Conservation (phyloP, 257 asterid species). For the Ophiorrhiza pumila region DNA sequence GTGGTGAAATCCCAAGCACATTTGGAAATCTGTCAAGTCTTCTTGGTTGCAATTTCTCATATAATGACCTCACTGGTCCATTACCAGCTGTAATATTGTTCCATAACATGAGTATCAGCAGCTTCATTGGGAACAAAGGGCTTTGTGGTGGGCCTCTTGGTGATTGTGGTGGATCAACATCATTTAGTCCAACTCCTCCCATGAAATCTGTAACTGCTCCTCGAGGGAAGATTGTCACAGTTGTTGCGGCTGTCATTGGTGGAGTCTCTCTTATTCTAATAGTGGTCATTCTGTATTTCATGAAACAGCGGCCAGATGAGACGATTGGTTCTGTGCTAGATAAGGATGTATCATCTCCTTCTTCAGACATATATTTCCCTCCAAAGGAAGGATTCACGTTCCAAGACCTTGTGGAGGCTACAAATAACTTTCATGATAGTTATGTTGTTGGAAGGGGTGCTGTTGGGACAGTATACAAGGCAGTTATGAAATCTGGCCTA, state of each 20-base stretch:
- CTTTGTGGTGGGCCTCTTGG: constrained; percentile 88
- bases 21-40: constrained; percentile 75
- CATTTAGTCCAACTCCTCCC: constrained; percentile 29
- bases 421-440: constrained; percentile 63
- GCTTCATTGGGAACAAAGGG: constrained; percentile 76
- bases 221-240: constrained; percentile 56
- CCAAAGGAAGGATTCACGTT: constrained; percentile 91
- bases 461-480: constrained; percentile 86
- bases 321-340: constrained; percentile 34
- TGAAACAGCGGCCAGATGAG: constrained; percentile 57
- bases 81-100: constrained; percentile 68
- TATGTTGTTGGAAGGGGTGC: constrained; percentile 84
- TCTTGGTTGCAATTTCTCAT: constrained; percentile 80
- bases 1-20: constrained; percentile 79
- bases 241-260: constrained; percentile 68
- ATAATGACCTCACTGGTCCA: constrained; percentile 69
- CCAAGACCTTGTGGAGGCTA: constrained; percentile 88
- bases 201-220: constrained; percentile 24
- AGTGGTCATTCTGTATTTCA: constrained; percentile 50
- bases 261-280: constrained; percentile 81
- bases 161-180: constrained; percentile 39
- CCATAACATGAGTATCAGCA: constrained; percentile 59
- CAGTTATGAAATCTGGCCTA: constrained; percentile 58
- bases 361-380: constrained; percentile 78
- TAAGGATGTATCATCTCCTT: constrained; percentile 39